Evolutionary conservation across 2,329 filamentous ascomycete species (phyloP), one percentile per base, ranked within the genome.

Genomic region (Lasiodiplodia sp.): DNA sequence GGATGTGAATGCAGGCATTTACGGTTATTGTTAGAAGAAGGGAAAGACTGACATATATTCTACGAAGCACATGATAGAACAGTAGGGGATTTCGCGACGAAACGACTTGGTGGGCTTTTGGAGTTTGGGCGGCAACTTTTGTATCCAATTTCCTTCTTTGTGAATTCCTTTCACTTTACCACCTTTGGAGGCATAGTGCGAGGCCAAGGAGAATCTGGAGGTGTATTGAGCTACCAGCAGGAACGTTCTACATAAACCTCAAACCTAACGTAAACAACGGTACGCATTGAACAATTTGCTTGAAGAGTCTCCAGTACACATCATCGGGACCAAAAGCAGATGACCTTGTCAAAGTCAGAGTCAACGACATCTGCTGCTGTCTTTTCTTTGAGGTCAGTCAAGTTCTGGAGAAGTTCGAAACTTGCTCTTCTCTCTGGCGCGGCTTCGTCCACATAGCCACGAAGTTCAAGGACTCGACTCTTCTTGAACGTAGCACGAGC

Each of bases 261-360:
- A 18, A 44, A 18, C 40, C 6, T 8, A 47, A 21, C 8, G 18
- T n/a, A 47, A 21, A 21, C 18, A 47, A 47, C 2, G n/a, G 0
- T n/a, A n/a, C 44, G 8, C 3, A 21, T 47, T 21, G 4, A 21
- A 8, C 7, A 10, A 34, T 34, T 34, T 34, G 31, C 31, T 34
- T 34, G 31, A 34, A 34, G n/a, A 25, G 3, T 21, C 23, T 25
- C n/a, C n/a, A 52, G n/a, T 21, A 52, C 3, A 23, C 31, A 37
- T 65, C 47, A 69, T 49, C 56, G 63, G 2, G 66, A 68, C 68
- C 68, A 70, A 49, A 70, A 70, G 14, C 51, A 58, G 10, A 69
- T 40, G 5, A 37, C 31, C 11, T 65, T 34, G 40, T 68, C 66
- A 10, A 70, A 70, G 25, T 70, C 68, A 4, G 18, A 37, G 21